These are phyloP conservation scores for Atkinsonella hypoxylon DNA, from an alignment of 2,329 filamentous ascomycete genomes.

Conservation along the genomic window DNA sequence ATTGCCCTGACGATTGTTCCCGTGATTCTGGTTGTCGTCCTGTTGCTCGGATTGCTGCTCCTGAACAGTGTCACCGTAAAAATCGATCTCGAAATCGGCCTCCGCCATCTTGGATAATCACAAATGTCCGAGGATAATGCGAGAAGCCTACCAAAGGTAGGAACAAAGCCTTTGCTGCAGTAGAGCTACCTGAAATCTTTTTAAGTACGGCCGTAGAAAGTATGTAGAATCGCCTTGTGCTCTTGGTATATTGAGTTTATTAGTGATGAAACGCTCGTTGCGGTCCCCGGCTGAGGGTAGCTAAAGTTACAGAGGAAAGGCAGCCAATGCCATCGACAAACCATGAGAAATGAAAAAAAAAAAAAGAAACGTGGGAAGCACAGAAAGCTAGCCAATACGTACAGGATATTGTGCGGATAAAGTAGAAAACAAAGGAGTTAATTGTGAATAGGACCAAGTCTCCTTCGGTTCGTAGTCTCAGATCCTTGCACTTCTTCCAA, in stretches of 20 bases:
- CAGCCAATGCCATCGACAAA: conserved; percentile 4
- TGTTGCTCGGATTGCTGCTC: conserved; percentile 25
- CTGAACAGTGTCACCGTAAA: conserved; percentile 49
- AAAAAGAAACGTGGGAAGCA: conserved; percentile 21
- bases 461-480: conserved; percentile 4
- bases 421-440: conserved; percentile 5
- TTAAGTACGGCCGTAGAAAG: not conserved
- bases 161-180: not conserved
- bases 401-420: conserved; percentile 23
- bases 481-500: conserved; percentile 6
- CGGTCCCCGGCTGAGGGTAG: not conserved
- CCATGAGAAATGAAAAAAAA: conserved; percentile 18
- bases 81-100: conserved; percentile 61
- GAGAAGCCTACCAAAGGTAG: no score
- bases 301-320: conserved; percentile 4
- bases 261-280: conserved; percentile 2
- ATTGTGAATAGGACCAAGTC: conserved; percentile 3
- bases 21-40: conserved; percentile 25
- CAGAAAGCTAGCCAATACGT: conserved; percentile 40
- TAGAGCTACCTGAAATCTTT: not conserved
- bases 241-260: conserved; percentile 2
- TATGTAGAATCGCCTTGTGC: conserved; percentile 1
- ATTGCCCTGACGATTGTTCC: conserved; percentile 8
- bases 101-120: conserved; percentile 43
- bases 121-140: not conserved